These are phyloP conservation scores for Collybia sordida DNA, from an alignment of 768 basidiomycete genomes.

Conservation along the genomic window DNA sequence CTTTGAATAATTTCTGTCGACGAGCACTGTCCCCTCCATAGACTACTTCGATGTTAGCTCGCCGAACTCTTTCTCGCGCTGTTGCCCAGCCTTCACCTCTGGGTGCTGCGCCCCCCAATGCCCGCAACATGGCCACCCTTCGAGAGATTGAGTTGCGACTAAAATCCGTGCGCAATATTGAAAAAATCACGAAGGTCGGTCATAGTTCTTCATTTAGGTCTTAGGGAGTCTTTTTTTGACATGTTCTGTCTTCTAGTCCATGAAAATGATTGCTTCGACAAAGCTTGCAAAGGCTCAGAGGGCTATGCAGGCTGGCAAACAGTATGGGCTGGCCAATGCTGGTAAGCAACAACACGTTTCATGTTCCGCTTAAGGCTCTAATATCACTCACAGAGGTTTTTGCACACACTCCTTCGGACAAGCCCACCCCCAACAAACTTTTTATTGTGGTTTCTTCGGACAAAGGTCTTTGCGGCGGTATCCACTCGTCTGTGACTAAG, in stretches of 20 bases:
- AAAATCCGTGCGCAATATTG: constrained; percentile 96
- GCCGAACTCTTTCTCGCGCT: constrained; percentile 42
- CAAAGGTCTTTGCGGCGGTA: constrained; percentile 99
- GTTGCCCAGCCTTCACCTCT: constrained; percentile 31
- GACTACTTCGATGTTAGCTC: constrained; percentile 44
- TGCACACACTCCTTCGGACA: constrained; percentile 69
- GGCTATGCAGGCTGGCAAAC: constrained; percentile 89
- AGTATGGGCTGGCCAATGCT: constrained; percentile 89
- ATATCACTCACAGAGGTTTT: constrained; percentile 71
- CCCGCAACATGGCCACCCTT: constrained; percentile 94
- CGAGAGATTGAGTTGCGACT: constrained; percentile 95
- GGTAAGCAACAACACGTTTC: constrained; percentile 47
- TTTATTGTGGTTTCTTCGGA: constrained; percentile 96
- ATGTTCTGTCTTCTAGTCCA: constrained; percentile 55
- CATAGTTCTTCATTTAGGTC: constrained; percentile 10
- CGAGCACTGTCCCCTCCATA: constrained; percentile 13
- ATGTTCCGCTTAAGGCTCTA: not conserved
- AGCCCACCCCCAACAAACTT: constrained; percentile 73
- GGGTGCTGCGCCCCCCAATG: constrained; percentile 46
- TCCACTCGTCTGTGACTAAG: constrained; percentile 96
- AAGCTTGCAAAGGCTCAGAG: constrained; percentile 94
- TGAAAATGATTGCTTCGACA: constrained; percentile 99
- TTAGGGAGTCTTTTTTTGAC: constrained; percentile 5
- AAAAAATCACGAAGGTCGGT: constrained; percentile 98
- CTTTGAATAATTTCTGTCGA: constrained; percentile 16